Evolutionary conservation across 139 green algal genomes (phyloP), one percentile per base, ranked within the genome.

Genomic region (Protoeuglena noctilucae): DNA sequence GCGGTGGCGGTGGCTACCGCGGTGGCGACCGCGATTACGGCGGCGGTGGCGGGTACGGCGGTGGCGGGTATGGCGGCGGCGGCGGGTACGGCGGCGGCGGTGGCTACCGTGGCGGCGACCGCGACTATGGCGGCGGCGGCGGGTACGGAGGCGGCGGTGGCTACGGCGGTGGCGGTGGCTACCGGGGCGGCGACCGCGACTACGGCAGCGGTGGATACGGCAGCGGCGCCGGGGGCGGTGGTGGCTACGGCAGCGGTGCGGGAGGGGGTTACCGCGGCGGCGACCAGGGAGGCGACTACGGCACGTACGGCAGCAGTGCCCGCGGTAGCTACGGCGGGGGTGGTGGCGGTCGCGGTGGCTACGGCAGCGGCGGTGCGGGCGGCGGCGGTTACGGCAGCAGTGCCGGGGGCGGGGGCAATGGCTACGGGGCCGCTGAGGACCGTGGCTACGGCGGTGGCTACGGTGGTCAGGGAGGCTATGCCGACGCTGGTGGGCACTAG

Each of bases 391-490:
- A 7, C 23, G 14, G 17, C 24, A 14, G 23, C 14, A 28, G 48
- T 27, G 48, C 17, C 14, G 54, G 45, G 2, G 54, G 61, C 40
- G 47, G 61, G 4, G 61, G 48, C 29, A 48, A 57, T 45, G 39
- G 39, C 39, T 12, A 16, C 39, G 39, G 16, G 12, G 12, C 12
- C 39, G 56, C 16, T 7, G 51, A n/a, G 7, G 51, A n/a, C 19
- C 14, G 51, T 24, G 22, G 31, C 31, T 24, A 57, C 53, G 31
- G 51, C 19, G 31, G 51, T 19, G 59, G 12, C 28, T 40, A 53
- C 17, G 60, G 60, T 22, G 53, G 60, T 17, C 34, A 55, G 28
- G 52, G 52, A 7, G 60, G 60, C 21, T 45, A 45, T 45, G 39
- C 12, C 39, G 60, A n/a, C n/a, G n/a, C n/a, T n/a, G n/a, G n/a